Base-by-base conservation (phyloP, 768 basidiomycete genomes). In the Trametes cingulata region DNA sequence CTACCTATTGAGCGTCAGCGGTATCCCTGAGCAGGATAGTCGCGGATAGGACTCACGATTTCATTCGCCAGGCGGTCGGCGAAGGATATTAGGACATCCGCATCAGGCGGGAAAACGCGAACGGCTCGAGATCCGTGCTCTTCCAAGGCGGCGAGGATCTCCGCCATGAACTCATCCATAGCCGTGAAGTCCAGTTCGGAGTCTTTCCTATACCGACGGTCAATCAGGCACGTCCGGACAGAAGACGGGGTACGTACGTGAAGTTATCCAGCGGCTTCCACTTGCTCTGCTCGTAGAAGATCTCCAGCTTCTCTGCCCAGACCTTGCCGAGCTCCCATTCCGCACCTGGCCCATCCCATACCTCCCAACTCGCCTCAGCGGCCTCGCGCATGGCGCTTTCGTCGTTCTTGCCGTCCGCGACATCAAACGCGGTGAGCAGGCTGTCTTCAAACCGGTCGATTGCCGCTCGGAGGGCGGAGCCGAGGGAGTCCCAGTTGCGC, bases 321-420 rank as follows among this genome's bases (percentile, higher is more conserved):
- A 95, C 88, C 64, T 93, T 88, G 0, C 92, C 92, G 79, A 97
- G 86, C 73, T 96, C 95, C 92, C 92, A 95, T 58, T 93, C 90
- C 12, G 73, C 78, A 35, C 67, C 72, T 12, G 61, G 65, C 54
- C 47, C 77, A 39, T 80, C 73, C 82, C 88, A 90, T 0, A 97
- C 84, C 62, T 89, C 84, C 94, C 94, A 98, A 68, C 91, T 88
- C 0, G 91, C 84, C 56, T 84, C 84, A 6, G 95, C 92, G 0
- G 87, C 89, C 54, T 90, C 85, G 52, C 80, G 78, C 95, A 98
- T 98, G 13, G 76, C 82, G 0, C 62, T 70, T 68, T 96, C 93
- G 63, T 96, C 85, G 5, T 77, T 79, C 27, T 80, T 80, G 7
- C 83, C 81, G 71, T 97, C 95, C 0, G 91, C 90, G n/a, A 76